Conservation (phyloP, 371 early-diverging fungal species). For the Lichtheimia corymbifera region DNA sequence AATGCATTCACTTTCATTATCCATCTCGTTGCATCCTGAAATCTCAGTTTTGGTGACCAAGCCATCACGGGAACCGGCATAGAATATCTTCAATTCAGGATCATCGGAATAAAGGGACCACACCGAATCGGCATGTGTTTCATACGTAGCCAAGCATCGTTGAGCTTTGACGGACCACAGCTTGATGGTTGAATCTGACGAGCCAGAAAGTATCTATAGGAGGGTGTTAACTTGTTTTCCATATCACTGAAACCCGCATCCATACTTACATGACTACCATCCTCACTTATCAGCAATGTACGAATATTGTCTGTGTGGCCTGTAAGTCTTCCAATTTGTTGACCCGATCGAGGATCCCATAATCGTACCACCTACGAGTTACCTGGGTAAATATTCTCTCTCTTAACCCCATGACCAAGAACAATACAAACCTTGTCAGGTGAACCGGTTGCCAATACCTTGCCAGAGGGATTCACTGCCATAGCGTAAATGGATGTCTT, state of each 20-base stretch:
- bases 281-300: slow-evolving; percentile 82
- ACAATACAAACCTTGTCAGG: slow-evolving; percentile 75
- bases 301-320: slow-evolving; percentile 96
- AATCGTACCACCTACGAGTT: slow-evolving; percentile 66
- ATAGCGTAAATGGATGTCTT: slow-evolving; percentile 78
- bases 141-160: slow-evolving; percentile 85
- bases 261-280: slow-evolving; percentile 75
- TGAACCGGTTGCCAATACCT: slow-evolving; percentile 78
- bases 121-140: slow-evolving; percentile 84
- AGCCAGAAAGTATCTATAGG: slow-evolving; percentile 80
- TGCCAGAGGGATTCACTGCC: slow-evolving; percentile 71
- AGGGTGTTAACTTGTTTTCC: background rate
- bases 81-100: slow-evolving; percentile 84
- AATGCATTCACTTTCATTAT: slow-evolving; percentile 71
- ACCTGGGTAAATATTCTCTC: background rate
- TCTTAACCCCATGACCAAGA: background rate
- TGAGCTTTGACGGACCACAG: slow-evolving; percentile 90
- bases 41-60: slow-evolving; percentile 78
- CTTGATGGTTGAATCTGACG: slow-evolving; percentile 89
- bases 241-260: too few relatives aligned
- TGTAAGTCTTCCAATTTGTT: slow-evolving; percentile 73
- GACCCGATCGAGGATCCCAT: slow-evolving; percentile 85
- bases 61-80: slow-evolving; percentile 91
- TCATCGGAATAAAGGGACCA: slow-evolving; percentile 89
- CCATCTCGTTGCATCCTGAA: slow-evolving; percentile 35